Conservation (phyloP, 2,329 filamentous ascomycete species). For the Venturia carpophila region DNA sequence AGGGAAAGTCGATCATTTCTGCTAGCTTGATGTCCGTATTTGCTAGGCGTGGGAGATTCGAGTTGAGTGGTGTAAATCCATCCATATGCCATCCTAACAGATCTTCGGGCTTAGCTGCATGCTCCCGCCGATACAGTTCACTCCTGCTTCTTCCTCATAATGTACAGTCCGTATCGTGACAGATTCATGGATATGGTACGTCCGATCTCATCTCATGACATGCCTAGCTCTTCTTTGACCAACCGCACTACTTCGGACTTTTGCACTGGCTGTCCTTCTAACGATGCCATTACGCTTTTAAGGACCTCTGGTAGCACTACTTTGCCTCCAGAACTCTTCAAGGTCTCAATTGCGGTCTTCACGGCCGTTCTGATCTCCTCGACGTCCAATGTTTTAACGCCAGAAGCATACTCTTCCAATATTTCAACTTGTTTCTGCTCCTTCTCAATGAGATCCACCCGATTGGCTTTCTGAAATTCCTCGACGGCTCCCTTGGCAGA, state of each 20-base stretch:
- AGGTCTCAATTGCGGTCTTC: conserved; percentile 42
- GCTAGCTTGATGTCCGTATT: not conserved
- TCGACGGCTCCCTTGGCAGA: conserved; percentile 50
- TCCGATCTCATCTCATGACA: conserved; percentile 29
- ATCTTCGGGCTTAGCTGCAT: not conserved
- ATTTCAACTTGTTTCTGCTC: conserved; percentile 59
- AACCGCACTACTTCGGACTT: conserved; percentile 52
- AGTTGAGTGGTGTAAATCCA: not conserved
- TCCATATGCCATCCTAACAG: not conserved
- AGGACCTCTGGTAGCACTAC: conserved; percentile 53
- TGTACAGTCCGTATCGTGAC: not conserved
- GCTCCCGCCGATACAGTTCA: not conserved
- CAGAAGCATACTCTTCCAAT: conserved; percentile 56
- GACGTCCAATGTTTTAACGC: conserved; percentile 50
- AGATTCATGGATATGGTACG: not conserved
- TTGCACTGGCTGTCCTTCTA: conserved; percentile 59
- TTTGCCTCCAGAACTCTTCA: conserved; percentile 45
- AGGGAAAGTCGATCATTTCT: not conserved
- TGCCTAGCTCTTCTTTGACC: conserved; percentile 46
- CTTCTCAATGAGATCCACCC: conserved; percentile 62
- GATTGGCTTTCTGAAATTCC: conserved; percentile 56
- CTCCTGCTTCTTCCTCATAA: not conserved
- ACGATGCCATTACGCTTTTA: conserved; percentile 49
- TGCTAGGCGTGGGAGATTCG: not conserved
- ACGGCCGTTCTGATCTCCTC: conserved; percentile 53